Conservation (phyloP, 495 filamentous ascomycete genomes). For the Aspergillus cristatus region DNA sequence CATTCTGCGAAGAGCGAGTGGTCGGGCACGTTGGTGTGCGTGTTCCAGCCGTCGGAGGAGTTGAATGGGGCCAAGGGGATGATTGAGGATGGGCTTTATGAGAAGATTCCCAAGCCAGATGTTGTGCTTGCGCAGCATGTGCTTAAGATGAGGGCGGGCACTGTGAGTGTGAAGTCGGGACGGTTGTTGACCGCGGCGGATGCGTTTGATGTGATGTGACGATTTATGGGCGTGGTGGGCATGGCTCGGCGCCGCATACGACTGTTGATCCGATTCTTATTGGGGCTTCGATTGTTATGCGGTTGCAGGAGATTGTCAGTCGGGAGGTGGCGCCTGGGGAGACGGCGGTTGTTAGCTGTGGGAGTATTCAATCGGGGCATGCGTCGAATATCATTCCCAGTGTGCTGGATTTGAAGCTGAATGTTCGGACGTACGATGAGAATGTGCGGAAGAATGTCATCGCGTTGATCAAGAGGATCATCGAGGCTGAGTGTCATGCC, state of each 20-base stretch:
- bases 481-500: conserved; percentile 45
- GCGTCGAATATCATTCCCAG: conserved; percentile 47
- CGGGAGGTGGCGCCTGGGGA: conserved; percentile 44
- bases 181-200: conserved; percentile 31
- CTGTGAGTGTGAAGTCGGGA: conserved; percentile 21
- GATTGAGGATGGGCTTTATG: conserved; percentile 53
- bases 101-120: conserved; percentile 39
- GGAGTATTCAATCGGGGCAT: conserved; percentile 41
- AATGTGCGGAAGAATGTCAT: conserved; percentile 34
- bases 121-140: conserved; percentile 52
- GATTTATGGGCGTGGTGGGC: conserved; percentile 43
- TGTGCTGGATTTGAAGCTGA: conserved; percentile 38
- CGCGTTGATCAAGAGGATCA: conserved; percentile 39
- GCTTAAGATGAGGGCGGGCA: conserved; percentile 33
- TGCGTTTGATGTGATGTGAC: conserved; percentile 30
- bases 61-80: conserved; percentile 49
- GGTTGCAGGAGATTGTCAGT: conserved; percentile 47
- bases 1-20: conserved; percentile 31
- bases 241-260: conserved; percentile 41
- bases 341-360: conserved; percentile 45
- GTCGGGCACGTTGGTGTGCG: conserved; percentile 46
- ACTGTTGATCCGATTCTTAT: conserved; percentile 50
- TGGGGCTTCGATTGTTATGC: conserved; percentile 40
- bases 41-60: conserved; percentile 54
- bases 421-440: conserved; percentile 33